A percentile compares a stretch with the other conserved stretches of the same genome.
Conservation (phyloP, 2,329 filamentous ascomycete species). For the Decorospora gaudefroyi region DNA sequence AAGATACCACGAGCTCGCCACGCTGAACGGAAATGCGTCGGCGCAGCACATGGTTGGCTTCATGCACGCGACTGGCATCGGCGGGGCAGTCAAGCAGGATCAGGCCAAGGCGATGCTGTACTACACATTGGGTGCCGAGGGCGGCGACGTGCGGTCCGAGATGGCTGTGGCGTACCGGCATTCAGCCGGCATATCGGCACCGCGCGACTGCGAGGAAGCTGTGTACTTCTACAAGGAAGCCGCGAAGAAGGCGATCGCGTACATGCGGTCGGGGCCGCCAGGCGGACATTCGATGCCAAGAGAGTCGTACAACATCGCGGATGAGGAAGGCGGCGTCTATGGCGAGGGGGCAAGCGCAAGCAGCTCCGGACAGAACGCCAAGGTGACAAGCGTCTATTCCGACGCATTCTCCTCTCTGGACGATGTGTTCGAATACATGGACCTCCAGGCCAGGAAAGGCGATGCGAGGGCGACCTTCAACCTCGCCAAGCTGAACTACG, state of each 20-base stretch:
- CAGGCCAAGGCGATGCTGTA: constrained; percentile 92
- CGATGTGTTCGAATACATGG: constrained; percentile 92
- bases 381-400: constrained; percentile 71
- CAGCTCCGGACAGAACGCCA: constrained; percentile 82
- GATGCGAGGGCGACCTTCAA: constrained; percentile 87
- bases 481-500: constrained; percentile 83
- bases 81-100: constrained; percentile 76
- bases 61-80: constrained; percentile 93
- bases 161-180: constrained; percentile 93
- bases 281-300: constrained; percentile 78
- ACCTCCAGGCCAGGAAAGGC: constrained; percentile 86
- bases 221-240: constrained; percentile 89
- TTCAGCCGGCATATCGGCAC: constrained; percentile 80
- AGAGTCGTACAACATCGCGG: constrained; percentile 83
- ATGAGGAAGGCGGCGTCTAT: constrained; percentile 89
- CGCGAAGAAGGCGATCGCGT: constrained; percentile 87
- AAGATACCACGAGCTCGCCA: constrained; percentile 78
- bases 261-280: constrained; percentile 86
- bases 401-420: constrained; percentile 85
- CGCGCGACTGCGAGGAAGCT: constrained; percentile 82
- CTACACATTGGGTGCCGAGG: constrained; percentile 88
- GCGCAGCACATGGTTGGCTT: constrained; percentile 95
- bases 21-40: constrained; percentile 79
- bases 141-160: constrained; percentile 80
- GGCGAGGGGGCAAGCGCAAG: constrained; percentile 91